Evolutionary conservation across 2,329 filamentous ascomycete genomes (phyloP).

Genomic region (Stachybotrys echinatus): DNA sequence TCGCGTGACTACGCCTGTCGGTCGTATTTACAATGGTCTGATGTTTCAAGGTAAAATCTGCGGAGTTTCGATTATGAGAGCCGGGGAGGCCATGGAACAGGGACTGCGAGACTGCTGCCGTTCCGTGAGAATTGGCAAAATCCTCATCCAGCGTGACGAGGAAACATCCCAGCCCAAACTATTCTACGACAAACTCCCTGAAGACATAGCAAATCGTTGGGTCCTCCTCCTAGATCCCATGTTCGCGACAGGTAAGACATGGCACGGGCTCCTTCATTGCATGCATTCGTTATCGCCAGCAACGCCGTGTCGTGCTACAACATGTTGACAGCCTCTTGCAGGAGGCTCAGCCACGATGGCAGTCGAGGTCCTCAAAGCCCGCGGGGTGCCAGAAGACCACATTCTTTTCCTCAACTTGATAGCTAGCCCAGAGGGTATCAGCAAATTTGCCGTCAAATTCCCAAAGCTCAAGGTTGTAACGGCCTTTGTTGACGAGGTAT

Average conservation of each 20-base stretch:
- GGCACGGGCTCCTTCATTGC: background rate
- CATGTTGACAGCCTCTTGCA: slow-evolving; percentile 25
- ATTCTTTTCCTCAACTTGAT: slow-evolving; percentile 97
- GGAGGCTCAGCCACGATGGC: slow-evolving; percentile 96
- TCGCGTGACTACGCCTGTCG: slow-evolving; percentile 85
- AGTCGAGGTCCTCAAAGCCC: slow-evolving; percentile 83
- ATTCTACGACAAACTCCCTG: slow-evolving; percentile 96
- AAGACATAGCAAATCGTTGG: slow-evolving; percentile 90
- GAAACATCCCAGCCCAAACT: slow-evolving; percentile 88
- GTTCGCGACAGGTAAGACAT: slow-evolving; percentile 80
- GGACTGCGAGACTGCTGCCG: slow-evolving; percentile 93
- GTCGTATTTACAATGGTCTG: slow-evolving; percentile 81
- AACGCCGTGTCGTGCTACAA: background rate
- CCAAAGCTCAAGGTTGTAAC: slow-evolving; percentile 89
- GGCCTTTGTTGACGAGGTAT: slow-evolving; percentile 81
- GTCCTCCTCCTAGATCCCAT: slow-evolving; percentile 95
- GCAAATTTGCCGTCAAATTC: slow-evolving; percentile 83
- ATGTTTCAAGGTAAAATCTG: slow-evolving; percentile 98
- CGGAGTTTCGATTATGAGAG: slow-evolving; percentile 96
- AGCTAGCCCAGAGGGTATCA: slow-evolving; percentile 89
- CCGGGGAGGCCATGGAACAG: slow-evolving; percentile 98
- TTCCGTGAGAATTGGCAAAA: slow-evolving; percentile 97
- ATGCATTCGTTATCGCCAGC: background rate
- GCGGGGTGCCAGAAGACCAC: slow-evolving; percentile 88
- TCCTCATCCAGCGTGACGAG: slow-evolving; percentile 94